These are phyloP conservation scores for Xylariales sp. DNA, from an alignment of 2,329 filamentous ascomycete species.

Conservation along the genomic window DNA sequence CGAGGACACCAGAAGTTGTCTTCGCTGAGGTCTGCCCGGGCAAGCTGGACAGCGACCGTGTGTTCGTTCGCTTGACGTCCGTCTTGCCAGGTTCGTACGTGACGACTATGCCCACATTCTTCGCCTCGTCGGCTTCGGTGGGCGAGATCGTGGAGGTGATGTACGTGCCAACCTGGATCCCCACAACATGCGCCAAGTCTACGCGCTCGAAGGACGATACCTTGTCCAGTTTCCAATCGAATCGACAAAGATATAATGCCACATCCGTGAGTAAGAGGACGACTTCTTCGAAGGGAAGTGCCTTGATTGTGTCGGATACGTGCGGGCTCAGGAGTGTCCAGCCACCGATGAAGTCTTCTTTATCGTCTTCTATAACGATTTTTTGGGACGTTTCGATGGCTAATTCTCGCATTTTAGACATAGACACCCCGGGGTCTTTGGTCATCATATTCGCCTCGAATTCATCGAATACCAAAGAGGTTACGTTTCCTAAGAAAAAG, in stretches of 20 bases:
- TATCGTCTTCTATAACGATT: constrained; percentile 84
- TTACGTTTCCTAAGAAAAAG: constrained; percentile 90
- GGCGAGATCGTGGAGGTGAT: constrained; percentile 88
- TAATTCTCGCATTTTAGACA: constrained; percentile 84
- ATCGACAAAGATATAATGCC: constrained; percentile 88
- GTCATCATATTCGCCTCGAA: constrained; percentile 95
- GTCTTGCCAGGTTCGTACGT: constrained; percentile 78
- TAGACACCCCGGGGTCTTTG: constrained; percentile 88
- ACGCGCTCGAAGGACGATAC: constrained; percentile 92
- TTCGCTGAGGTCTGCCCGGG: constrained; percentile 48
- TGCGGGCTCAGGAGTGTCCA: constrained; percentile 89
- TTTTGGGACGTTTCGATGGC: constrained; percentile 91
- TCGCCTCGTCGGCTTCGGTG: constrained; percentile 78
- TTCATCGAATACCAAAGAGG: constrained; percentile 86
- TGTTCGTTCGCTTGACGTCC: constrained; percentile 84
- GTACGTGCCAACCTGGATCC: constrained; percentile 84
- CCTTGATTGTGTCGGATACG: constrained; percentile 73
- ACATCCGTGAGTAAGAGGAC: constrained; percentile 87
- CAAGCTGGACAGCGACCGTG: constrained; percentile 76
- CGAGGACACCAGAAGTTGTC: constrained; percentile 37
- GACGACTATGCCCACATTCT: constrained; percentile 87
- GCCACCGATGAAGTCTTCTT: constrained; percentile 86
- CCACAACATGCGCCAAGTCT: constrained; percentile 76
- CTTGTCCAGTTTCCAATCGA: constrained; percentile 96
- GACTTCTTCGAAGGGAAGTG: constrained; percentile 85